Conservation (phyloP, 305 asterid genomes). For the Solanum hybrid region DNA sequence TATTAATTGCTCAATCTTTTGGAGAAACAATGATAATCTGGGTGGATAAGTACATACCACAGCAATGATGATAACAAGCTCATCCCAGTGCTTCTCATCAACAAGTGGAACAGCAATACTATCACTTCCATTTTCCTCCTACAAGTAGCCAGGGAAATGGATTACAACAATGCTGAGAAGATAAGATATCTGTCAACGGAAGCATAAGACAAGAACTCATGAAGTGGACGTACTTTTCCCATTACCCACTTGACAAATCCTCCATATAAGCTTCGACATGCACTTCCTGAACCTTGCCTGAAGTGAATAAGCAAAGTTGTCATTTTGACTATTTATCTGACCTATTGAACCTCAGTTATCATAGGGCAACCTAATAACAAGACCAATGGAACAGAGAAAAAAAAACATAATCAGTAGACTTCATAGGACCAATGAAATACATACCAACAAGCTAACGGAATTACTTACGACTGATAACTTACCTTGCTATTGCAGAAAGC, state of each 20-base stretch:
- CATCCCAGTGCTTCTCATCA: conserved; percentile 94
- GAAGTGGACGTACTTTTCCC: conserved; percentile 59
- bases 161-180: conserved; percentile 8
- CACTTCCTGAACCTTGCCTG: conserved; percentile 96
- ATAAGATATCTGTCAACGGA: neutral
- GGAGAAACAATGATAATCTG: neutral
- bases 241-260: conserved; percentile 98
- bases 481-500: conserved; percentile 95
- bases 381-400: neutral
- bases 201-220: neutral
- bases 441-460: neutral
- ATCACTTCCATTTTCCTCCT: conserved; percentile 81
- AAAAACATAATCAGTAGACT: neutral
- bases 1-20: neutral
- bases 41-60: conserved; percentile 36
- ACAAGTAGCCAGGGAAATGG: neutral
- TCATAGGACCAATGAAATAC: neutral
- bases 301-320: conserved; percentile 2
- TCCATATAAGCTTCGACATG: conserved; percentile 89
- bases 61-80: conserved; percentile 81
- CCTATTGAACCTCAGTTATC: neutral
- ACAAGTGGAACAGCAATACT: conserved; percentile 85
- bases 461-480: neutral
- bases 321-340: neutral
- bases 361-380: neutral